These are phyloP conservation scores for Peterozyma xylosa DNA, from an alignment of 805 yeast species.

Conservation along the genomic window DNA sequence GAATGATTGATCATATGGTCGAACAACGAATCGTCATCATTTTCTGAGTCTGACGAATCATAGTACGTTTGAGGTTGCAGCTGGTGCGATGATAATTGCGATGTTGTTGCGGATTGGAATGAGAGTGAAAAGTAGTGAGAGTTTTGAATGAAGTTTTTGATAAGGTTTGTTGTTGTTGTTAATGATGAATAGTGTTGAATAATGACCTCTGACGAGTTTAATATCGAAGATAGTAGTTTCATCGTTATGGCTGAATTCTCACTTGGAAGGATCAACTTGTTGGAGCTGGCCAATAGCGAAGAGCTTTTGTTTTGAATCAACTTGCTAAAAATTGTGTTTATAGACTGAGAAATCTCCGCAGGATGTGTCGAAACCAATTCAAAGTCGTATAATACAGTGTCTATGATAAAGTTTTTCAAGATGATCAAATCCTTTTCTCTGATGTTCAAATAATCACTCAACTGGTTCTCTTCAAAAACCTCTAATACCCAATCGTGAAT, in stretches of 20 bases:
- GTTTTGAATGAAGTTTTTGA: conserved; percentile 5
- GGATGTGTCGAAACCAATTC: conserved; percentile 33
- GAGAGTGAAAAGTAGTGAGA: conserved; percentile 3
- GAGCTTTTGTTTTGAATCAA: not conserved
- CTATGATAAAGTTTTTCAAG: conserved; percentile 42
- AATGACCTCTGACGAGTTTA: conserved; percentile 2
- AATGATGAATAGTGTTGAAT: not conserved
- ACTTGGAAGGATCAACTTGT: conserved; percentile 4
- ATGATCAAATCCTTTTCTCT: conserved; percentile 29
- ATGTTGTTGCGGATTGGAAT: conserved; percentile 1
- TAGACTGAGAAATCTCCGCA: conserved; percentile 13
- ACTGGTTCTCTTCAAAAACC: conserved; percentile 34
- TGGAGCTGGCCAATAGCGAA: conserved; percentile 4
- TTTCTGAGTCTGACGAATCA: conserved; percentile 1
- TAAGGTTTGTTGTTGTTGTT: conserved; percentile 1
- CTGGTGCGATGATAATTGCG: not conserved
- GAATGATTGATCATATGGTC: conserved; percentile 7
- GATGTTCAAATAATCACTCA: conserved; percentile 23
- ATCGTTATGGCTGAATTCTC: conserved; percentile 3
- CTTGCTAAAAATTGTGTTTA: conserved; percentile 6
- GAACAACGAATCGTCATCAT: conserved; percentile 5
- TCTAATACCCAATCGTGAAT: conserved; percentile 38
- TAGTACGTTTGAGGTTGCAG: conserved; percentile 5
- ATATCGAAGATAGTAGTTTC: conserved; percentile 1
- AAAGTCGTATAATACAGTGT: conserved; percentile 38